Base-by-base conservation (phyloP, 768 basidiomycete genomes). In the Rhizopogon roseolus region DNA sequence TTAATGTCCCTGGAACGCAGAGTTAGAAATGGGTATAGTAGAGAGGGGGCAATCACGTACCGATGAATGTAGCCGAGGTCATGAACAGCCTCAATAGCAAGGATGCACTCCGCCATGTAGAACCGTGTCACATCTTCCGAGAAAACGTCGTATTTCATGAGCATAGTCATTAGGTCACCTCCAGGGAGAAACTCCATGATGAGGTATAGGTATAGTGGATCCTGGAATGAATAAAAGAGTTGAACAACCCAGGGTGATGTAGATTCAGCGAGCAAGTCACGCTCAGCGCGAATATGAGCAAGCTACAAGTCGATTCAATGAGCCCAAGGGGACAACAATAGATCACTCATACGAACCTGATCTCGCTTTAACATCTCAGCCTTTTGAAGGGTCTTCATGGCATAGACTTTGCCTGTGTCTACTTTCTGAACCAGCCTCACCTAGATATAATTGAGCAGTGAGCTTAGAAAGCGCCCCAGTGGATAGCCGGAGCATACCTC, bases 151-250 rank as follows among this genome's bases (percentile, higher is more conserved):
- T 99, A 98, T 72, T 98, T 98, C 88, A 99, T 99, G 62, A 99
- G 76, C 96, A 98, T 99, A 11, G 97, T 98, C 96, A 99, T 98
- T 58, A 99, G 77, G 68, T 99, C 96, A n/a, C 96, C 96, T 42
- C 96, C 96, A 37, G 84, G 82, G 41, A 85, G 76, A 71, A 88
- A 89, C 71, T 89, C 87, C 96, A 99, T 99, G 76, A 99, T 90
- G 56, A 99, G 82, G 74, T 98, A 99, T 27, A 99, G 84, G 66
- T 96, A 98, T 50, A 92, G 76, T 1, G 90, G 84, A 69, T 98
- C 97, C 70, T 99, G 96, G 80, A 98, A 98, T 37, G 95, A 97
- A 71, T 97, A 98, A 77, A 89, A 98, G 16, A 98, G 77, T 64
- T 97, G 95, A 2, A 98, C 95, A 46, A 98, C 95, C 95, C 95